Percentiles rank a stretch among this genome's conserved stretches.
Conservation (phyloP, 1,284 basidiomycete genomes). For the Cryptococcus amylolentus region DNA sequence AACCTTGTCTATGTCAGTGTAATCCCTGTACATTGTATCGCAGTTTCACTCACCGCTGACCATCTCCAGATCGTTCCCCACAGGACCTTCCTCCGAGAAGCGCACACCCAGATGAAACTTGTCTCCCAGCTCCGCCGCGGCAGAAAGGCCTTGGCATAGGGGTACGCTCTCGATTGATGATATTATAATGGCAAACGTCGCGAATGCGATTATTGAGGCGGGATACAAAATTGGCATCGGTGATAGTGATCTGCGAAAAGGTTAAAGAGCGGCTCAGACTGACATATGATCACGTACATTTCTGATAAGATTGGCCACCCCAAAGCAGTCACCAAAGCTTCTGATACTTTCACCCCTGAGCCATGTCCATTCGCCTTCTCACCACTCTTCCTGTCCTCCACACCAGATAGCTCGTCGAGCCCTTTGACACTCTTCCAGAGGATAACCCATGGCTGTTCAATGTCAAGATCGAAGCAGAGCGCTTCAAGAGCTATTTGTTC, state of each 20-base stretch:
- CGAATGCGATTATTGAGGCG: constrained; percentile 26
- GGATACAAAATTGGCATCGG: constrained; percentile 31
- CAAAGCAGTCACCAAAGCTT: constrained; percentile 18
- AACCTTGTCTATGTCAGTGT: background rate
- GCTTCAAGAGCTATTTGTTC: constrained; percentile 84
- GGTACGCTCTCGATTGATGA: constrained; percentile 21
- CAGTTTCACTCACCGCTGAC: constrained; percentile 23
- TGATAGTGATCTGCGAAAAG: constrained; percentile 14
- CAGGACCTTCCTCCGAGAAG: constrained; percentile 12
- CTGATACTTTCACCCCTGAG: constrained; percentile 15
- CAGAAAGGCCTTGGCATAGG: constrained; percentile 12
- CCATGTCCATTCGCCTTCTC: constrained; percentile 2
- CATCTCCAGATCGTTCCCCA: constrained; percentile 15
- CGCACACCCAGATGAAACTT: constrained; percentile 29
- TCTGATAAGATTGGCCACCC: constrained; percentile 35
- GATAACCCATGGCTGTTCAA: constrained; percentile 74
- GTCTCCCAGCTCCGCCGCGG: constrained; percentile 25
- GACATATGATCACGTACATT: constrained; percentile 15
- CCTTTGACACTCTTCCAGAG: constrained; percentile 61
- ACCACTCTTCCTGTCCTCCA: background rate
- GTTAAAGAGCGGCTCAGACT: background rate
- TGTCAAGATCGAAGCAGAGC: constrained; percentile 84
- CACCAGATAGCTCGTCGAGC: constrained; percentile 12
- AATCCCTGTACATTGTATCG: background rate
- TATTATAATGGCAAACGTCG: constrained; percentile 27